Base-by-base conservation (phyloP, 148 eudicot genomes). In the Rhododendron ovatum region DNA sequence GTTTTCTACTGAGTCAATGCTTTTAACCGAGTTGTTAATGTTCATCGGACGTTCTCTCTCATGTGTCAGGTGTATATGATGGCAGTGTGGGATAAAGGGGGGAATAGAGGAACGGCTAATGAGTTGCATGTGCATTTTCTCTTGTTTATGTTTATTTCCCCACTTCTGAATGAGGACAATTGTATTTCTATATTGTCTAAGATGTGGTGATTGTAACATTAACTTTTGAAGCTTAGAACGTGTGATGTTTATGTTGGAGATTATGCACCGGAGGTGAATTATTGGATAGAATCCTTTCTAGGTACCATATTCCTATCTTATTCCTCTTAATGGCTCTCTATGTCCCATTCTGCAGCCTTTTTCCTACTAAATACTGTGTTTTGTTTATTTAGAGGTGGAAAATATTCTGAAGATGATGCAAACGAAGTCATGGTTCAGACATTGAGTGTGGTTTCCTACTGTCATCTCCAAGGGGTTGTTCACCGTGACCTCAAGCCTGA, bases 401-500 rank as follows among this genome's bases (percentile, higher is more conserved):
- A 94, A 88, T 96, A 91, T 90, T 90, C 96, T 0, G 99, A 96
- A 93, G 99, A 95, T 85, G 99, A 96, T 82, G 99, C 99, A 41
- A 96, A 94, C 80, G 90, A 86, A 84, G 94, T 96, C 85, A 90
- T 96, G 97, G 92, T 95, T 85, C 99, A 96, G 86, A 94, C 95
- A 90, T 89, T 96, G 86, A 95, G 94, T 80, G 96, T 95, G 61
- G 93, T 90, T 59, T 92, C 99, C 47, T 96, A 93, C 86, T 96
- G 98, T 89, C 98, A 96, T 92, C 94, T 95, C 84, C 99, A 96
- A 90, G 99, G 99, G 33, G 98, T 96, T 39, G 99, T 96, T 90
- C 99, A 96, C 87, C 95, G 99, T 63, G 99, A 96, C 91, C 92
- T 96, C 74, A 96, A 96, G 85, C 99, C 99, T 24, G 99, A 96